Base-by-base conservation (phyloP, 768 basidiomycete genomes). In the Xerocomus brunneocitrinus region DNA sequence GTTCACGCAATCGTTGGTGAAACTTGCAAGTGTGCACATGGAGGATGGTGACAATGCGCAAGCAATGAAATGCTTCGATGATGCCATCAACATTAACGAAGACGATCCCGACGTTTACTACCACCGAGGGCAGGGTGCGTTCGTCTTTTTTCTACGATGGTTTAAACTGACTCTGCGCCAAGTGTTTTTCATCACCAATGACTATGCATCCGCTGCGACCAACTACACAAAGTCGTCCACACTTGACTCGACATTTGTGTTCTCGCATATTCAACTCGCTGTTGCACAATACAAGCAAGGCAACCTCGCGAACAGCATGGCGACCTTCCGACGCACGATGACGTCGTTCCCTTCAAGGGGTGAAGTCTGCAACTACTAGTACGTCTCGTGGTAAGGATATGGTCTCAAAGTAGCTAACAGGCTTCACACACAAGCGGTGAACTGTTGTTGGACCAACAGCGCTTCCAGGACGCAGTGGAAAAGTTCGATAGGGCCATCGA, bases 1-100 rank as follows among this genome's bases (percentile, higher is more conserved):
- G 40, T 83, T 85, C 61, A 92, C 91, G 0, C 95, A 98, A 71
- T 88, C 84, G 59, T 81, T 91, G 69, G 94, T 99, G 60, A 99
- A 99, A 79, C 85, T 98, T 56, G 97, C 95, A 13, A 91, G 88
- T 62, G 94, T 98, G 36, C 79, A 95, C 70, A 98, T 99, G 95
- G 97, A 99, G 68, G 86, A 95, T 62, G 86, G 87, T 38, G 82
- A 93, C 57, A 79, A 89, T 12, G 73, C 76, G 19, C 83, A 82
- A 58, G 89, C 95, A 1, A 94, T 98, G 71, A 83, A 87, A 54
- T 90, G 88, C 67, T 98, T 98, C 67, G 94, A 95, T 41, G 78
- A 87, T 57, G 97, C 97, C 1, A 86, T 93, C 65, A 76, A 79
- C 61, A 80, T 88, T 60, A 85, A 98, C 62, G 74, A 85, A 6